These are phyloP conservation scores for Pythium guiyangense DNA, from an alignment of 352 stramenopile genomes.

Conservation along the genomic window DNA sequence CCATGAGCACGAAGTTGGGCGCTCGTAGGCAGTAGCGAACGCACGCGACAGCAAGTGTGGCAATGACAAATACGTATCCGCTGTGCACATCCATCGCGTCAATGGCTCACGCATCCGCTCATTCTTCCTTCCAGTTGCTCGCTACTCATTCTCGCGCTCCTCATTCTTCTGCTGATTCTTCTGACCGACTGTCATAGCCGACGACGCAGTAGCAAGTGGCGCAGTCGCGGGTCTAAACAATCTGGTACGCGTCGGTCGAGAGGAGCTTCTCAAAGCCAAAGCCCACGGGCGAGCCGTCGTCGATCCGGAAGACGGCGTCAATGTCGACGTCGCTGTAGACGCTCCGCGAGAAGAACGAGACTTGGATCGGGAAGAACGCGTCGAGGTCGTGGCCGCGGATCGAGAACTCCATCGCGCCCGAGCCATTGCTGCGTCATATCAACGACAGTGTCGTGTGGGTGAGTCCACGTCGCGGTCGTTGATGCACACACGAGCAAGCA, in stretches of 20 bases:
- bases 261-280: slow-evolving; percentile 88
- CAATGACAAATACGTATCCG: too few species aligned
- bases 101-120: not conserved
- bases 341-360: slow-evolving; percentile 87
- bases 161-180: too few species aligned
- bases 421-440: slow-evolving; percentile 55
- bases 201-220: too few species aligned
- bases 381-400: slow-evolving; percentile 77
- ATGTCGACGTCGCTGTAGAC: slow-evolving; percentile 86
- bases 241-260: slow-evolving; percentile 84
- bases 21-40: too few species aligned
- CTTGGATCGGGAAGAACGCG: slow-evolving; percentile 83
- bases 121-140: not conserved
- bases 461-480: too few species aligned
- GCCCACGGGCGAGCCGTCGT: slow-evolving; percentile 64
- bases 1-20: too few species aligned
- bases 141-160: not conserved
- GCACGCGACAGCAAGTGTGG: too few species aligned
- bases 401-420: slow-evolving; percentile 77
- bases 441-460: not conserved
- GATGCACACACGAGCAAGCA: slow-evolving; percentile 1
- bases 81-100: too few species aligned
- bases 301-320: slow-evolving; percentile 65
- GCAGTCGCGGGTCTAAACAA: slow-evolving; percentile 55
- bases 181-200: too few species aligned